Percentiles rank a stretch among this genome's conserved stretches.
Conservation (phyloP, 2,329 filamentous ascomycete species). For the Chrysoporthe austroafricana region DNA sequence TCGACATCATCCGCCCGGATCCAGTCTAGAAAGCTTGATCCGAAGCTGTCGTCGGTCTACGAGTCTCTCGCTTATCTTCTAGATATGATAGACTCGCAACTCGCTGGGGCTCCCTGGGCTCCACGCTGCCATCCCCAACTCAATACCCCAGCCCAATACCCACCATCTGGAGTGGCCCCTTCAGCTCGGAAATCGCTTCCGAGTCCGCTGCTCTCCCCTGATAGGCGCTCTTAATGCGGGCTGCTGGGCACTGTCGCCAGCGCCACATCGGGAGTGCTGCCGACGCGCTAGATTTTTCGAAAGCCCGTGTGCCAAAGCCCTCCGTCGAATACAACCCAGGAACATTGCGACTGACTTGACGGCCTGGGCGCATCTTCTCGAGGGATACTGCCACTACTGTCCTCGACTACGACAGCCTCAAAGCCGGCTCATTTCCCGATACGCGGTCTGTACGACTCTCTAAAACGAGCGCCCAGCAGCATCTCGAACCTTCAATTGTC, state of each 20-base stretch:
- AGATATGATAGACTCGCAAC: background rate
- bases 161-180: background rate
- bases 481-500: slow-evolving; percentile 23
- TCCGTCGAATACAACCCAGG: background rate
- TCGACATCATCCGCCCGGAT: background rate
- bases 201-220: slow-evolving; percentile 4
- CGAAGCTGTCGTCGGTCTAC: background rate
- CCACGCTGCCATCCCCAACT: background rate
- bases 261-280: slow-evolving; percentile 23
- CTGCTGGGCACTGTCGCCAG: slow-evolving; percentile 23
- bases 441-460: slow-evolving; percentile 24
- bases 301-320: slow-evolving; percentile 1
- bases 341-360: background rate
- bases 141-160: background rate
- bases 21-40: background rate
- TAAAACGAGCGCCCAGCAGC: slow-evolving; percentile 17
- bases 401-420: slow-evolving; percentile 12
- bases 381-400: background rate
- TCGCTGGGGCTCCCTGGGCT: background rate
- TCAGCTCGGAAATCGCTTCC: background rate
- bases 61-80: slow-evolving; percentile 2
- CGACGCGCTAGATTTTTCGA: slow-evolving; percentile 27
- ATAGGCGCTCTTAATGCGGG: slow-evolving; percentile 21
- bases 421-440: slow-evolving; percentile 24
- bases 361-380: background rate